phyloP scores from a whole-genome alignment of 2,329 filamentous ascomycete genomes.

The Cladosporium colombiae region DNA sequence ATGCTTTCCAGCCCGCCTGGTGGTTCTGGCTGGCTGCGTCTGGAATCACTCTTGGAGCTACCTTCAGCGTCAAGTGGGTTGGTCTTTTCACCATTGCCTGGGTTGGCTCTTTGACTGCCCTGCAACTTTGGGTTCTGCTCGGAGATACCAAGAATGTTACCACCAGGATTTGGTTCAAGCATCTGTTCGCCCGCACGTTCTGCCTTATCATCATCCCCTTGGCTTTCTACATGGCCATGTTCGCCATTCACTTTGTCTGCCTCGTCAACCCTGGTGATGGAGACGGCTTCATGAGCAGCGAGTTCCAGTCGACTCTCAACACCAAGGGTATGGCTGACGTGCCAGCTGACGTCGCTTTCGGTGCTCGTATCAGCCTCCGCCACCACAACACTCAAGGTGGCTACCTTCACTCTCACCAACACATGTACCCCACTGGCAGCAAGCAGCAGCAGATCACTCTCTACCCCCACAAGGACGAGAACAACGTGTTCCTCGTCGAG shows the following conservation, averaged over 20 bases:
- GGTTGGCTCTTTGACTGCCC: conserved; percentile 85
- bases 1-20: conserved; percentile 87
- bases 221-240: conserved; percentile 94
- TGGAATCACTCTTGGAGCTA: conserved; percentile 84
- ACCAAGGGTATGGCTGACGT: conserved; percentile 96
- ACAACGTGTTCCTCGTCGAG: conserved; percentile 92
- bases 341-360: conserved; percentile 85
- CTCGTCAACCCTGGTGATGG: conserved; percentile 93
- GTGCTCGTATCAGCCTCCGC: conserved; percentile 80
- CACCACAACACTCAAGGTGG: conserved; percentile 98
- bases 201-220: conserved; percentile 87
- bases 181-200: conserved; percentile 87
- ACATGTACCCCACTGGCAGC: conserved; percentile 97
- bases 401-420: conserved; percentile 91
- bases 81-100: conserved; percentile 98
- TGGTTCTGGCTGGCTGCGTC: conserved; percentile 96
- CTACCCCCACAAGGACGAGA: conserved; percentile 98
- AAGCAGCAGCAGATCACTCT: conserved; percentile 98
- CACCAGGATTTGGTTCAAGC: conserved; percentile 82
- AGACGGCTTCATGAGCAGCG: conserved; percentile 99
- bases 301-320: conserved; percentile 97
- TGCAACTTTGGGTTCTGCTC: conserved; percentile 94
- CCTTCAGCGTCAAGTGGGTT: conserved; percentile 97
- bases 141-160: conserved; percentile 86
- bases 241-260: conserved; percentile 92